Evolutionary conservation across 371 early-diverging fungal genomes (phyloP), one percentile per base, ranked within the genome.

Genomic region (Apophysomyces elegans): DNA sequence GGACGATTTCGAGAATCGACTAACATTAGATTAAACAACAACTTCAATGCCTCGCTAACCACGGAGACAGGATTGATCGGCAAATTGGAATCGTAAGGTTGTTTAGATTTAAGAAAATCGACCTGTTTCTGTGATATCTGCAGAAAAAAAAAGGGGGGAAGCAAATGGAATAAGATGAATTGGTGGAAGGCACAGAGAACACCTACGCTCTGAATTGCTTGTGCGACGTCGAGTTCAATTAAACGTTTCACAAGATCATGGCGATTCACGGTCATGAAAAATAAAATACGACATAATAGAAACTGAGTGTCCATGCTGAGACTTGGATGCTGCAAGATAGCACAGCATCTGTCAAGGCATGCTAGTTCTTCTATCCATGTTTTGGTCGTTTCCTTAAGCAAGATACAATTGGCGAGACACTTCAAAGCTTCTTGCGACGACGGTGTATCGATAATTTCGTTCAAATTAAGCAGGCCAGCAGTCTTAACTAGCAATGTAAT

Each of bases 21-120:
- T 43, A 84, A 56, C 76, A 86, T 75, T 37, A 89, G 50, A 61
- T 85, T 86, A 64, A 87, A 89, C 14, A 89, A 67, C 18, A 87
- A 68, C 57, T 89, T 89, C 18, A 89, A 68, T 11, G 83, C 84
- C 61, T 87, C 89, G 66, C 78, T 84, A 32, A 76, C 64, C 9
- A 84, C 80, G 62, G 82, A 83, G 11, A 67, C 66, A 43, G 78
- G 75, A 16, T 83, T 76, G 59, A 85, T 76, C 41, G 80, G 44
- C 56, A 68, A 44, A 46, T 71, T 12, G 62, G 58, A 8, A 63
- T 70, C 65, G 43, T 9, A 32, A 32, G 46, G 37, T n/a, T 26
- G 41, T 56, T 61, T 18, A 35, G 63, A 9, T 21, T 61, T 41
- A 14, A 75, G 43, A 39, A 41, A 38, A 21, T 60, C 35, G n/a